These are phyloP conservation scores for Cercospora citrullina DNA, from an alignment of 2,329 filamentous ascomycete species.

Conservation along the genomic window DNA sequence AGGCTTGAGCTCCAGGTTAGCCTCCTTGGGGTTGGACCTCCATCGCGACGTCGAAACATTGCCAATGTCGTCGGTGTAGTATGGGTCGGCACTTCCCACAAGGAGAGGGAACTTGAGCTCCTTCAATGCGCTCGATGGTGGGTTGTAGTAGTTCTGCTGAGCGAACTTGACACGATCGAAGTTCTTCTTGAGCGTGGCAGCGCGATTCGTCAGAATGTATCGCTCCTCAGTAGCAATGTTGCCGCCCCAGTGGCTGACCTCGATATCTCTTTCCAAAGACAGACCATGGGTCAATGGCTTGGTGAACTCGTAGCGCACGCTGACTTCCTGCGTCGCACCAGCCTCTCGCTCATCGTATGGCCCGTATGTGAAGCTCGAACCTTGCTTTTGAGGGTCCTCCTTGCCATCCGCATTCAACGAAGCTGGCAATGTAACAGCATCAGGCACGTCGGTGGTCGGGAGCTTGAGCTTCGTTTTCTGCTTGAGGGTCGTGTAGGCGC, in stretches of 20 bases:
- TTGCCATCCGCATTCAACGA: slow-evolving; percentile 59
- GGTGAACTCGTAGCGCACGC: slow-evolving; percentile 90
- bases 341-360: slow-evolving; percentile 82
- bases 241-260: slow-evolving; percentile 97
- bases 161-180: slow-evolving; percentile 53
- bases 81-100: slow-evolving; percentile 78
- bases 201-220: slow-evolving; percentile 84
- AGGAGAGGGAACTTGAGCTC: slow-evolving; percentile 78
- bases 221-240: slow-evolving; percentile 94
- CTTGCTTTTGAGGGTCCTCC: slow-evolving; percentile 76
- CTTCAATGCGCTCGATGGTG: slow-evolving; percentile 74
- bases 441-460: slow-evolving; percentile 72
- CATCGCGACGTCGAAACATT: slow-evolving; percentile 95
- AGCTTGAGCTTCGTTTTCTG: slow-evolving; percentile 98
- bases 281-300: slow-evolving; percentile 82
- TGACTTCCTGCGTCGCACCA: slow-evolving; percentile 69
- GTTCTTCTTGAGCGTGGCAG: slow-evolving; percentile 65
- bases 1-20: slow-evolving; percentile 85
- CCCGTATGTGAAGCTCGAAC: slow-evolving; percentile 83
- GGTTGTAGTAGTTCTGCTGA: slow-evolving; percentile 59
- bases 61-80: slow-evolving; percentile 94
- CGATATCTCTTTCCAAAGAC: slow-evolving; percentile 82
- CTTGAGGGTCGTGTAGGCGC: slow-evolving; percentile 80
- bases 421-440: slow-evolving; percentile 67
- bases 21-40: slow-evolving; percentile 63